Percentiles rank a stretch among this genome's conserved stretches.
These are phyloP conservation scores for Rhodotorula taiwanensis DNA, from an alignment of 768 basidiomycete species.

Conservation along the genomic window DNA sequence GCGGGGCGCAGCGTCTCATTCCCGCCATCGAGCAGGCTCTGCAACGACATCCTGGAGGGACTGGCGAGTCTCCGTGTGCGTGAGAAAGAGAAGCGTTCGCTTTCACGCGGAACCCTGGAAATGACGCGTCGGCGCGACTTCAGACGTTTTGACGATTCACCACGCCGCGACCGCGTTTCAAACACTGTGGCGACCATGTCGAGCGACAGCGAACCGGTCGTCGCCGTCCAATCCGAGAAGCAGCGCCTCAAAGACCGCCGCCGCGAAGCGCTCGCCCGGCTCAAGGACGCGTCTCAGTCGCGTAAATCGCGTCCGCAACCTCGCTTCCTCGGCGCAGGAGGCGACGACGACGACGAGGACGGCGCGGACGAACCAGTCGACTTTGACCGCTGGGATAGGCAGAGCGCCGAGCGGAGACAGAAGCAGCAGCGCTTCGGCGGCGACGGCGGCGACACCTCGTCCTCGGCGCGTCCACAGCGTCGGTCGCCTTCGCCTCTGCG, in stretches of 20 bases:
- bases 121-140: no score
- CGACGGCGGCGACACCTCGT: no score
- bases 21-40: constrained; percentile 2
- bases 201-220: no score
- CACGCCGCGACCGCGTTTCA: no score
- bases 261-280: constrained; percentile 13
- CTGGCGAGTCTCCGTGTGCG: background rate
- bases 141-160: no score
- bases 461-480: no score
- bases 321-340: constrained; percentile 34
- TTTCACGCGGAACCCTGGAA: no score
- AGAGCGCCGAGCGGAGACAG: constrained; percentile 43
- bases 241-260: constrained; percentile 1
- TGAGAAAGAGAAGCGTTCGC: background rate
- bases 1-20: background rate
- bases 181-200: no score
- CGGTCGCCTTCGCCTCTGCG: background rate
- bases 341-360: constrained; percentile 28
- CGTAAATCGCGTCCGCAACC: constrained; percentile 17
- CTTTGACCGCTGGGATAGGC: constrained; percentile 6
- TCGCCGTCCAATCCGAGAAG: background rate
- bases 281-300: constrained; percentile 13
- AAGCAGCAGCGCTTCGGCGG: background rate
- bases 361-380: constrained; percentile 5
- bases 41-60: background rate